Evolutionary conservation across 106 monocot species (phyloP).

Genomic region (Dactylorhiza incarnata): DNA sequence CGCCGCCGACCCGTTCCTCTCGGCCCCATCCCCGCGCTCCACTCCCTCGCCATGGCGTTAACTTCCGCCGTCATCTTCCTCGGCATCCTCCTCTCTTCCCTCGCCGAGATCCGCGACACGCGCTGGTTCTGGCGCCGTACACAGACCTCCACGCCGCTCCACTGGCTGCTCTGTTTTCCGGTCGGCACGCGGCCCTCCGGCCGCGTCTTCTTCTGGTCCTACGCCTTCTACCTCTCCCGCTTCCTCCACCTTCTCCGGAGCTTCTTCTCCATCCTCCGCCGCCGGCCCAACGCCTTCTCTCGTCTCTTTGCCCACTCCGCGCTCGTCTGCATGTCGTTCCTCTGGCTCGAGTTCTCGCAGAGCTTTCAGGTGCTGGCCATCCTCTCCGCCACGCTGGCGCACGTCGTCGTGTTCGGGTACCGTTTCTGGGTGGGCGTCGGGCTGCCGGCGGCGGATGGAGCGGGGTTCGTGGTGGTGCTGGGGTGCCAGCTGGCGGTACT

Average conservation of each 20-base stretch:
- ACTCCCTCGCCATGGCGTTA: slow-evolving; percentile 64
- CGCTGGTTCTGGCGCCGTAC: slow-evolving; percentile 61
- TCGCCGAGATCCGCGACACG: slow-evolving; percentile 71
- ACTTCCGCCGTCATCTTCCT: slow-evolving; percentile 65
- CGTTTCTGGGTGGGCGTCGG: slow-evolving; percentile 85
- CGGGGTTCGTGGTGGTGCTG: slow-evolving; percentile 33
- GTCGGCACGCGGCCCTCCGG: slow-evolving; percentile 79
- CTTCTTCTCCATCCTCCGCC: slow-evolving; percentile 60
- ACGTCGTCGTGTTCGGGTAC: slow-evolving; percentile 69
- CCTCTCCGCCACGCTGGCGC: slow-evolving; percentile 56
- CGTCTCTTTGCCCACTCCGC: slow-evolving; percentile 45
- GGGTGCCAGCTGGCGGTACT: slow-evolving; percentile 60
- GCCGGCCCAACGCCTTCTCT: slow-evolving; percentile 22
- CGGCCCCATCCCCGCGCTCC: slow-evolving; percentile 77
- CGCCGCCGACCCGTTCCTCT: slow-evolving; percentile 70
- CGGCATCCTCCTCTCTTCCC: slow-evolving; percentile 65
- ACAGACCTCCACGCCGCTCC: slow-evolving; percentile 40
- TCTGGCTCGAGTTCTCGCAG: slow-evolving; percentile 99
- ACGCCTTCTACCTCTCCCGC: slow-evolving; percentile 81
- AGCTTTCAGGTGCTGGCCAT: slow-evolving; percentile 85
- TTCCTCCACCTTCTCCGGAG: slow-evolving; percentile 69
- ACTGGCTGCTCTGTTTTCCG: slow-evolving; percentile 95
- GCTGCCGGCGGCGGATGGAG: slow-evolving; percentile 28
- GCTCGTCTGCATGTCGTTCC: slow-evolving; percentile 68
- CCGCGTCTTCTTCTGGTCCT: slow-evolving; percentile 96